phyloP scores from a whole-genome alignment of 2,329 filamentous ascomycete species.

The Phaeosphaeriaceae sp. region DNA sequence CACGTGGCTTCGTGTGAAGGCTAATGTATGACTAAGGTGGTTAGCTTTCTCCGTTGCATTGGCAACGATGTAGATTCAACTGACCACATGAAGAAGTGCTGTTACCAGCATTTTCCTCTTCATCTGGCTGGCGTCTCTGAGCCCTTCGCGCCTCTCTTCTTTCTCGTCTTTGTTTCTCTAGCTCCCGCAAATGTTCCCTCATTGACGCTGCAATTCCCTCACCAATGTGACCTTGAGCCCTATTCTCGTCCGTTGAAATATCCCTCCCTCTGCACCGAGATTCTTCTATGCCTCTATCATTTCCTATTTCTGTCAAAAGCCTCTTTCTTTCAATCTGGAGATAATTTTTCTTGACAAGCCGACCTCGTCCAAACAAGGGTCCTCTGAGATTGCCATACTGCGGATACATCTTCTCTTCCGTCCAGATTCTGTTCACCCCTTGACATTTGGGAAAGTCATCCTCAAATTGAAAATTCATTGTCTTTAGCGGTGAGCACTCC shows the following conservation, averaged over 20 bases:
- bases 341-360: background rate
- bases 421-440: background rate
- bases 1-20: constrained; percentile 4
- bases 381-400: background rate
- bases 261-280: too few relatives aligned
- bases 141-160: background rate
- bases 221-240: background rate
- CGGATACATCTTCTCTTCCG: background rate
- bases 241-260: too few relatives aligned
- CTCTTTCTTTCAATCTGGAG: background rate
- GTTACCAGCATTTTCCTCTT: background rate
- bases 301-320: too few relatives aligned
- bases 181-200: background rate
- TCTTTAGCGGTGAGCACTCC: background rate
- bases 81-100: background rate
- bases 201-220: background rate
- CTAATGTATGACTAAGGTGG: background rate
- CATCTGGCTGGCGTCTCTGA: background rate
- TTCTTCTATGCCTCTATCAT: too few relatives aligned
- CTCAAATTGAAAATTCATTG: background rate
- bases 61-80: too few relatives aligned
- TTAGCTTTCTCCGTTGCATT: background rate
- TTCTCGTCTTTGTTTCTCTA: background rate
- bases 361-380: background rate
- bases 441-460: background rate